Percentiles rank a stretch among this genome's conserved stretches.
phyloP scores from a whole-genome alignment of 1,284 basidiomycete genomes.

The Malassezia yamatoensis region DNA sequence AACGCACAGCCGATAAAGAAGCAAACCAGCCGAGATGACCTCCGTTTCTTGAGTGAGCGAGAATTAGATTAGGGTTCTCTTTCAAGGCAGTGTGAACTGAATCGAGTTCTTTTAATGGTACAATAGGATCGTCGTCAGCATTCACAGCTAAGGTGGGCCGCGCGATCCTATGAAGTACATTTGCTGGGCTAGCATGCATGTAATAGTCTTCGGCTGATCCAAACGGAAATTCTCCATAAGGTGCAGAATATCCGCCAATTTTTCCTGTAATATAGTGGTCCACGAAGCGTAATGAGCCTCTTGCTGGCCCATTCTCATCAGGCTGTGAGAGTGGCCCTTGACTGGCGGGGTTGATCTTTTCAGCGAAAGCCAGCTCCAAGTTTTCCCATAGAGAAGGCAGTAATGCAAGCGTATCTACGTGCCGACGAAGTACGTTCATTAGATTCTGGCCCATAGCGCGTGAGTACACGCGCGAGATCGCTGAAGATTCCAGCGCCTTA shows the following conservation, averaged over 20 bases:
- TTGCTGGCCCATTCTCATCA: not conserved
- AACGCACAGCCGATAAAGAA: constrained; percentile 37
- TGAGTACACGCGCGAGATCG: constrained; percentile 67
- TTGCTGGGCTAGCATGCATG: constrained; percentile 36
- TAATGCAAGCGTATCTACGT: constrained; percentile 30
- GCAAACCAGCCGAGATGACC: constrained; percentile 96
- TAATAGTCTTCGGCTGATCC: constrained; percentile 72
- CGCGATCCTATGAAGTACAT: constrained; percentile 27
- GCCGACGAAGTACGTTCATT: constrained; percentile 40
- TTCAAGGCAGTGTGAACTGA: constrained; percentile 51
- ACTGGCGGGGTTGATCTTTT: constrained; percentile 18
- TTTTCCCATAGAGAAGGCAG: constrained; percentile 30
- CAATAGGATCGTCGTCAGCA: constrained; percentile 77
- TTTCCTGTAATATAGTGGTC: constrained; percentile 60
- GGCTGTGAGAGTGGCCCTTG: constrained; percentile 8
- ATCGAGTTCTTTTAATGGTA: constrained; percentile 50
- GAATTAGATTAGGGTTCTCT: constrained; percentile 59
- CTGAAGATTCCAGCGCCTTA: constrained; percentile 53
- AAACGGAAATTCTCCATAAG: constrained; percentile 33
- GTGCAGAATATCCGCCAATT: constrained; percentile 59
- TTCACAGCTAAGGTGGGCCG: constrained; percentile 64
- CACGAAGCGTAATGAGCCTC: constrained; percentile 47
- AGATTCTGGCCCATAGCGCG: constrained; percentile 73
- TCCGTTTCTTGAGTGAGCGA: constrained; percentile 66
- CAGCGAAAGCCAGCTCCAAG: constrained; percentile 22